Conservation (phyloP, 2,329 filamentous ascomycete species). For the Neoscytalidium dimidiatum region DNA sequence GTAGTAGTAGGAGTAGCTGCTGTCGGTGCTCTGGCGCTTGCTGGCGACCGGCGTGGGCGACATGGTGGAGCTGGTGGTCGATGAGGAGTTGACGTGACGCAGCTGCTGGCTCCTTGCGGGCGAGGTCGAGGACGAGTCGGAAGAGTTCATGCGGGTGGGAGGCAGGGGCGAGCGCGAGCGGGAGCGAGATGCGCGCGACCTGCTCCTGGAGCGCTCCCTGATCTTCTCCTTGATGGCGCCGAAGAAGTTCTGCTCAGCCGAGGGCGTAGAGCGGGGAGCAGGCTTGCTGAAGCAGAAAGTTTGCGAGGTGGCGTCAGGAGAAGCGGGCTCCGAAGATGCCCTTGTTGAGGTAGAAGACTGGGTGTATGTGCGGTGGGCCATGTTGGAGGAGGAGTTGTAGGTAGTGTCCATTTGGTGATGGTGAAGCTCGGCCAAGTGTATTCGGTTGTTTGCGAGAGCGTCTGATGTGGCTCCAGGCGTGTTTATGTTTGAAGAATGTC, state of each 20-base stretch:
- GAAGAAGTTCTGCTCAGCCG: slow-evolving; percentile 37
- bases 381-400: background rate
- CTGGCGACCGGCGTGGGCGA: slow-evolving; percentile 28
- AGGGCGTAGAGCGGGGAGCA: slow-evolving; percentile 23
- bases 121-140: slow-evolving; percentile 23
- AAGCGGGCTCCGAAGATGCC: slow-evolving; percentile 1
- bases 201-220: slow-evolving; percentile 36
- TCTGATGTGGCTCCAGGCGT: background rate
- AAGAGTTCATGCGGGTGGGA: slow-evolving; percentile 21
- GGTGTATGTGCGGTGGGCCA: slow-evolving; percentile 11
- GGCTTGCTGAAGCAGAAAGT: slow-evolving; percentile 20
- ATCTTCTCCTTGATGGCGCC: slow-evolving; percentile 37
- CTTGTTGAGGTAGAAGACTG: slow-evolving; percentile 12
- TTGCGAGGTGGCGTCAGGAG: slow-evolving; percentile 9
- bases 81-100: slow-evolving; percentile 27
- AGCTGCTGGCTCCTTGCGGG: slow-evolving; percentile 24
- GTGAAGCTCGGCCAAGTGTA: background rate
- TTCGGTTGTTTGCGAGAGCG: background rate
- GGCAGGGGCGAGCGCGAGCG: slow-evolving; percentile 35
- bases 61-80: slow-evolving; percentile 25
- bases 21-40: slow-evolving; percentile 31
- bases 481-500: background rate
- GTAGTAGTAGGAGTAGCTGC: slow-evolving; percentile 29
- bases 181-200: slow-evolving; percentile 31
- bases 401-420: background rate